A percentile compares a stretch with the other conserved stretches of the same genome.
phyloP scores from a whole-genome alignment of 2,329 filamentous ascomycete species.

The Ceratocystis variospora region DNA sequence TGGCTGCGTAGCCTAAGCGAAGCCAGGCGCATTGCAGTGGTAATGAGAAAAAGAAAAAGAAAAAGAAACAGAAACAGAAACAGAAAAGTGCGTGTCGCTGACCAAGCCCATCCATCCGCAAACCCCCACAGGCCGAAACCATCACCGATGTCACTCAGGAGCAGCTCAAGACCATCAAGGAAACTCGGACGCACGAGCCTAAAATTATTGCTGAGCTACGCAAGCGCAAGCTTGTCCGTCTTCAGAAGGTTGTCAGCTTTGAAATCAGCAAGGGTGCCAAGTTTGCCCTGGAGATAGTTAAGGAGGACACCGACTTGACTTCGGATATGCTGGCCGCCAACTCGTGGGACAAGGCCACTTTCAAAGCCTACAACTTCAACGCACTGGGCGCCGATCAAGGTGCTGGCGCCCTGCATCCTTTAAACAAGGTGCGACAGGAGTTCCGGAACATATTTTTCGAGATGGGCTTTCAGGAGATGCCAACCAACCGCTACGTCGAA shows the following conservation, averaged over 20 bases:
- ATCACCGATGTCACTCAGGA: conserved; percentile 70
- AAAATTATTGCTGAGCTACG: conserved; percentile 71
- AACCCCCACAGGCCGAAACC: conserved; percentile 42
- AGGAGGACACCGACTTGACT: conserved; percentile 91
- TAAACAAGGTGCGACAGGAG: conserved; percentile 92
- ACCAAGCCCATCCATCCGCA: background rate
- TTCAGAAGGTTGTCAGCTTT: conserved; percentile 77
- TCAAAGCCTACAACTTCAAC: conserved; percentile 73
- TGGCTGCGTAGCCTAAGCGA: too few relatives aligned
- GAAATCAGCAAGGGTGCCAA: conserved; percentile 72
- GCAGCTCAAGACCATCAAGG: conserved; percentile 58
- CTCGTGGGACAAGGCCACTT: conserved; percentile 80
- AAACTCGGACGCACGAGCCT: conserved; percentile 55
- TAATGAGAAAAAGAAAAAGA: background rate
- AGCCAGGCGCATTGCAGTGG: too few relatives aligned
- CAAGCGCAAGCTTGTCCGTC: conserved; percentile 78
- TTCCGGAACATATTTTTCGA: conserved; percentile 98
- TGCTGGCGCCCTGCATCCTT: conserved; percentile 48
- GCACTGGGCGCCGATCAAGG: conserved; percentile 47
- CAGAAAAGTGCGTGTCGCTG: background rate
- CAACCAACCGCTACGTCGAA: conserved; percentile 83
- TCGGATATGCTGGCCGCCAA: conserved; percentile 80
- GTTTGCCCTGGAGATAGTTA: conserved; percentile 74
- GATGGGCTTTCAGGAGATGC: conserved; percentile 98
- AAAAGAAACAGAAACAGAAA: background rate